A percentile compares a stretch with the other conserved stretches of the same genome.
Evolutionary conservation across 768 basidiomycete species (phyloP).

Genomic region (Chalciporus piperatus): DNA sequence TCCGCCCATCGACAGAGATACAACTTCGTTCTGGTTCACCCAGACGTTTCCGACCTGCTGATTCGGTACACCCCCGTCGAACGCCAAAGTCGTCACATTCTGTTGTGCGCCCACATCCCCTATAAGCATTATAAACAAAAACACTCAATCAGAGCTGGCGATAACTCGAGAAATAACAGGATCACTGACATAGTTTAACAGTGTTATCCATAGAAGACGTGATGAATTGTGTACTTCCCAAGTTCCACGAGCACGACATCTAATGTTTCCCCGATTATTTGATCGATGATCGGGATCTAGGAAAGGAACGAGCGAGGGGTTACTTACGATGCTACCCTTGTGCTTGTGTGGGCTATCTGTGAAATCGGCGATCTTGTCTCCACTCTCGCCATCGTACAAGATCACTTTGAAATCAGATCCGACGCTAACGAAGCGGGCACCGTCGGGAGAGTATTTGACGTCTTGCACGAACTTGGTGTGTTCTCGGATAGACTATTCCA

Average conservation of each 20-base stretch:
- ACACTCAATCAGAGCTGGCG: not conserved
- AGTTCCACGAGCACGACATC: conserved; percentile 81
- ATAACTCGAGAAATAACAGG: not conserved
- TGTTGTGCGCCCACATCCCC: conserved; percentile 83
- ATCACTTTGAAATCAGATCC: conserved; percentile 87
- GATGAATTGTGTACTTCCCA: conserved; percentile 66
- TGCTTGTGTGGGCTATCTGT: conserved; percentile 71
- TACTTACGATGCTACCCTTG: conserved; percentile 71
- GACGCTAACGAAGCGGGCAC: conserved; percentile 81
- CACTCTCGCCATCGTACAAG: conserved; percentile 87
- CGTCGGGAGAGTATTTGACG: conserved; percentile 77
- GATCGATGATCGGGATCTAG: not conserved
- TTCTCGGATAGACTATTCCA: conserved; percentile 69
- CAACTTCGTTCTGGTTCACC: conserved; percentile 65
- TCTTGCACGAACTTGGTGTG: conserved; percentile 95
- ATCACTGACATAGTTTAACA: conserved; percentile 71
- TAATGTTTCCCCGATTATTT: conserved; percentile 20
- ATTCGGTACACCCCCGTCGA: conserved; percentile 69
- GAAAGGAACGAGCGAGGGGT: not conserved
- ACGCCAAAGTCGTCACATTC: conserved; percentile 60
- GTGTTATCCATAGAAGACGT: conserved; percentile 86
- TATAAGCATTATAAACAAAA: conserved; percentile 24
- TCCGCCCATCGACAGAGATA: conserved; percentile 82
- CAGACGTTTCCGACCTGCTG: conserved; percentile 93
- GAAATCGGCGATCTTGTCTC: conserved; percentile 71